Conservation (phyloP, 495 filamentous ascomycete species). For the Aspergillus mulundensis region DNA sequence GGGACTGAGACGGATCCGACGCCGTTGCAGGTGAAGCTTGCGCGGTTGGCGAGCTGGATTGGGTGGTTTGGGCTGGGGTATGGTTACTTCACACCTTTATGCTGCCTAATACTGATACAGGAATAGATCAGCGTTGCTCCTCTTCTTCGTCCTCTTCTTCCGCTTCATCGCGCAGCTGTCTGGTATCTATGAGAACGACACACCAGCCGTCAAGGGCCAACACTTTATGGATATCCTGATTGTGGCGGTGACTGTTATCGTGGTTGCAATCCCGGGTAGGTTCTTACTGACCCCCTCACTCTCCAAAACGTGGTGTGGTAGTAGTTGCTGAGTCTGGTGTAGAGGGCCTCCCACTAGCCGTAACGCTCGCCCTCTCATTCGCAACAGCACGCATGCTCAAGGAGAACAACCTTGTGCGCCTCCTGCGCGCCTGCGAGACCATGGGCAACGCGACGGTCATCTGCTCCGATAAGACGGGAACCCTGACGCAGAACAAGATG, state of each 20-base stretch:
- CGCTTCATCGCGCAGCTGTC: constrained; percentile 2
- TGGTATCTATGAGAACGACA: constrained; percentile 11
- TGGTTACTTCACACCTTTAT: background rate
- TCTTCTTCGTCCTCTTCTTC: constrained; percentile 5
- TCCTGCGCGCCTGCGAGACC: constrained; percentile 65
- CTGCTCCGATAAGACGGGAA: constrained; percentile 69
- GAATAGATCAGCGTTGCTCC: background rate
- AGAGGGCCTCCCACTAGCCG: constrained; percentile 63
- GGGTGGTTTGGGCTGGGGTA: constrained; percentile 44
- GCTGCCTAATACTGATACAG: no score
- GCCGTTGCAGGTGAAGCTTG: constrained; percentile 62
- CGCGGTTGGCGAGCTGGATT: constrained; percentile 60
- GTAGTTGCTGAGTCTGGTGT: background rate
- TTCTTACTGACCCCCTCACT: background rate
- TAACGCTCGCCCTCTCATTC: constrained; percentile 64
- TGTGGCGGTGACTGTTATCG: constrained; percentile 63
- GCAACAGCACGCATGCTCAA: constrained; percentile 67
- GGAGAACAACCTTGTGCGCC: constrained; percentile 64
- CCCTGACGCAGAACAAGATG: constrained; percentile 68
- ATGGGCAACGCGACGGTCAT: constrained; percentile 71
- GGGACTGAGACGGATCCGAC: constrained; percentile 74
- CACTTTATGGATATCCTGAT: constrained; percentile 68
- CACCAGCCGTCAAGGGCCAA: constrained; percentile 63
- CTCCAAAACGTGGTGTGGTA: background rate
- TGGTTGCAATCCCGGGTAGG: constrained; percentile 58